Evolutionary conservation across 1,139 yeast genomes (phyloP).

Genomic region (Sugiyamaella neomexicana): DNA sequence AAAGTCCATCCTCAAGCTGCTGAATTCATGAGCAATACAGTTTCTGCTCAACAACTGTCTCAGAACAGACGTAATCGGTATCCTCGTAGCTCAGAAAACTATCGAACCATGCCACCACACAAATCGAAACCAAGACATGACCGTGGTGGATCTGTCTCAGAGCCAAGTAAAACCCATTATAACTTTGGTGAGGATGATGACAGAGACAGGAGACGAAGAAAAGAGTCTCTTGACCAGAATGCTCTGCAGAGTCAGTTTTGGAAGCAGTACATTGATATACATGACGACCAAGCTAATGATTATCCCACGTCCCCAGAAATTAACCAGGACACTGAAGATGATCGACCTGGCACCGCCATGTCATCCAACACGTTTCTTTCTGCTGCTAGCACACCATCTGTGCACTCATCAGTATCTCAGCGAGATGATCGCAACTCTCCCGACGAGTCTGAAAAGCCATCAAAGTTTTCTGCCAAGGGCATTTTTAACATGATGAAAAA

Average conservation of each 20-base stretch:
- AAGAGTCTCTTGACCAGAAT: constrained; percentile 20
- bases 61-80: constrained; percentile 8
- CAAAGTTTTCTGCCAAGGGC: constrained; percentile 31
- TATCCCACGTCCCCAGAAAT: constrained; percentile 6
- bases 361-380: constrained; percentile 12
- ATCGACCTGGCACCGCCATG: constrained; percentile 13
- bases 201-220: constrained; percentile 22
- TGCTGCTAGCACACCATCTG: constrained; percentile 5
- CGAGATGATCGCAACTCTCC: constrained; percentile 2
- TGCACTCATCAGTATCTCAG: constrained; percentile 10
- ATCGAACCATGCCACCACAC: background rate
- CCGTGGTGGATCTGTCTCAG: background rate
- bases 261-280: constrained; percentile 28
- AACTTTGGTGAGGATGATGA: constrained; percentile 26
- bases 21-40: constrained; percentile 13
- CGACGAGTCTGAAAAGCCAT: constrained; percentile 13
- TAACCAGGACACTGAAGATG: background rate
- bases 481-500: constrained; percentile 24
- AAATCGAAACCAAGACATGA: background rate
- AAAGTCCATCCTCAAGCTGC: constrained; percentile 15
- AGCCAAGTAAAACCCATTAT: constrained; percentile 12
- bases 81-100: background rate
- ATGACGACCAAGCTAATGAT: constrained; percentile 29
- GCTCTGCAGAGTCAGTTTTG: constrained; percentile 22
- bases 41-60: constrained; percentile 7